phyloP scores from a whole-genome alignment of 306 rosid genomes.

The Phaseolus lunatus region DNA sequence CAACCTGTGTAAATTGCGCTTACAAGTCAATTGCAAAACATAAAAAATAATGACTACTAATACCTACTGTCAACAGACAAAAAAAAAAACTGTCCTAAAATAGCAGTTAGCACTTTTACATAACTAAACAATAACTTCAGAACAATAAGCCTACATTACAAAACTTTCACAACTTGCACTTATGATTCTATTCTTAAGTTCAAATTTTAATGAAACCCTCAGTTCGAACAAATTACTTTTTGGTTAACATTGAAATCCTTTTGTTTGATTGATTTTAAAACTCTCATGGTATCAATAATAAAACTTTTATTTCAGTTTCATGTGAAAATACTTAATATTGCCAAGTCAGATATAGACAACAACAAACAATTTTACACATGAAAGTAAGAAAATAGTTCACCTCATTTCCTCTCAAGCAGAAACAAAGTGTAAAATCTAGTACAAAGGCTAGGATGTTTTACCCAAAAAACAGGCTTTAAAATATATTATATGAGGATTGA shows the following conservation, averaged over 20 bases:
- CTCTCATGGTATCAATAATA: not conserved
- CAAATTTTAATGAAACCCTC: no score
- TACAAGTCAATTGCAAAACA: slow-evolving; percentile 23
- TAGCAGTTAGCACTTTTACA: slow-evolving; percentile 2
- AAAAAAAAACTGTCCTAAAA: not conserved
- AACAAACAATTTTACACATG: not conserved
- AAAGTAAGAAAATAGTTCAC: slow-evolving; percentile 28
- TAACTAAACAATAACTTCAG: not conserved
- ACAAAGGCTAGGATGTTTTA: not conserved
- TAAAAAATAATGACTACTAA: slow-evolving; percentile 2
- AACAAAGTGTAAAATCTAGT: not conserved
- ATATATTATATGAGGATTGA: not conserved
- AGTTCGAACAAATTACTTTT: not conserved
- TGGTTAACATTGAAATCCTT: not conserved
- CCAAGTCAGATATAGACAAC: not conserved
- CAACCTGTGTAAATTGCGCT: slow-evolving; percentile 66
- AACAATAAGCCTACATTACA: slow-evolving; percentile 17
- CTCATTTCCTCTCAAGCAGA: not conserved
- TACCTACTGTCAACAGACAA: not conserved
- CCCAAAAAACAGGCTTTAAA: not conserved
- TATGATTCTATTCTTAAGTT: no score
- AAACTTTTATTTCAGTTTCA: slow-evolving; percentile 17
- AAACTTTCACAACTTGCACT: no score
- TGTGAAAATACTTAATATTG: not conserved
- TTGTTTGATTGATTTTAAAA: slow-evolving; percentile 17